Percentiles rank a stretch among this genome's conserved stretches.
Conservation (phyloP, 345 rosid species). For the Cardamine resedifolia region DNA sequence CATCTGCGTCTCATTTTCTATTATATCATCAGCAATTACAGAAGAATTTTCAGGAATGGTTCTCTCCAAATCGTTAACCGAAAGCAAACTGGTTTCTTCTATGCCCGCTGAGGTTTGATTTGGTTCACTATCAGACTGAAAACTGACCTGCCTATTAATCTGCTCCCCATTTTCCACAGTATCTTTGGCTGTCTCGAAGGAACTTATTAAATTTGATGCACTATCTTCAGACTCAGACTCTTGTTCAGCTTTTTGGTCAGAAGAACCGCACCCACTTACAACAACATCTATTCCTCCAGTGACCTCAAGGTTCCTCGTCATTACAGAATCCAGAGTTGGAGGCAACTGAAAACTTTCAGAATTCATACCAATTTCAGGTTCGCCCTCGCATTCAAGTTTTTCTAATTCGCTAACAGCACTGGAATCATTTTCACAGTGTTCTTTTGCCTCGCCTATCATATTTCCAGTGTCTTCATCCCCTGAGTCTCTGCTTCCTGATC, state of each 20-base stretch:
- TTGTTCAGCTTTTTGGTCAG: conserved; percentile 20
- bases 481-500: conserved; percentile 6
- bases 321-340: conserved; percentile 7
- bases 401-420: conserved; percentile 14
- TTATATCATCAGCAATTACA: background rate
- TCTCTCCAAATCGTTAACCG: conserved; percentile 13
- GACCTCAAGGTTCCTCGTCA: conserved; percentile 9
- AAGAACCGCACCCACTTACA: conserved; percentile 9
- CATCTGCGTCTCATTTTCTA: conserved; percentile 19
- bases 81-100: conserved; percentile 22
- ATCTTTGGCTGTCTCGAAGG: conserved; percentile 25
- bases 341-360: conserved; percentile 9
- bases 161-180: conserved; percentile 3
- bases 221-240: conserved; percentile 33
- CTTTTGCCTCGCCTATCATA: conserved; percentile 14
- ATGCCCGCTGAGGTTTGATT: conserved; percentile 7
- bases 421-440: background rate
- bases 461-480: conserved; percentile 14
- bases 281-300: background rate
- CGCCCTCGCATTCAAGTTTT: conserved; percentile 24
- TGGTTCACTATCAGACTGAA: conserved; percentile 16
- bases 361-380: conserved; percentile 25
- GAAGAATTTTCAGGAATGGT: conserved; percentile 5
- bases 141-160: background rate
- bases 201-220: conserved; percentile 35